phyloP scores from a whole-genome alignment of 2,329 filamentous ascomycete species.

The Fusarium keratoplasticum region DNA sequence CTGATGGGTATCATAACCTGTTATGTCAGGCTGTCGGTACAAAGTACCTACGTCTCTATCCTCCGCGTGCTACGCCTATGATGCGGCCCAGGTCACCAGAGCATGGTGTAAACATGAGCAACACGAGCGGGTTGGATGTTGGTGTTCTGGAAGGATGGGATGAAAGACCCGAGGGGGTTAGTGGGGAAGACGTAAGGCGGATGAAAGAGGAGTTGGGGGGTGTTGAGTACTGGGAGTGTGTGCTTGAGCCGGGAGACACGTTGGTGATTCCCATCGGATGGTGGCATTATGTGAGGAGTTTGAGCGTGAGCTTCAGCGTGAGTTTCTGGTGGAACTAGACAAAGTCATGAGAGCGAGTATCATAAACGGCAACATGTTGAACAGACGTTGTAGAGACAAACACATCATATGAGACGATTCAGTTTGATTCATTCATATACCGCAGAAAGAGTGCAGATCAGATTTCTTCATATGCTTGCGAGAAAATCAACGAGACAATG shows the following conservation, averaged over 20 bases:
- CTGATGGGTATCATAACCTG: slow-evolving; percentile 93
- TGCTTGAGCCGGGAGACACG: slow-evolving; percentile 84
- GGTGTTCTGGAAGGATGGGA: slow-evolving; percentile 75
- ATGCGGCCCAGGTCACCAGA: slow-evolving; percentile 73
- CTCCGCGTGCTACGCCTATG: slow-evolving; percentile 68
- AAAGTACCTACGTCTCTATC: slow-evolving; percentile 93
- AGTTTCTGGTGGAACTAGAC: slow-evolving; percentile 92
- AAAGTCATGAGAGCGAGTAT: background rate
- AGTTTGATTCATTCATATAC: slow-evolving; percentile 1
- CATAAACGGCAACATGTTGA: background rate
- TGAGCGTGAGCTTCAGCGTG: slow-evolving; percentile 91
- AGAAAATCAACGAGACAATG: background rate
- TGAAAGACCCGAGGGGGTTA: slow-evolving; percentile 42
- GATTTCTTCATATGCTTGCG: background rate
- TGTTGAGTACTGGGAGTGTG: slow-evolving; percentile 78
- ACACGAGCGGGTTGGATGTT: slow-evolving; percentile 85
- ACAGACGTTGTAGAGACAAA: background rate
- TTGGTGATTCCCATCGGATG: slow-evolving; percentile 93
- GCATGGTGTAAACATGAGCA: slow-evolving; percentile 88
- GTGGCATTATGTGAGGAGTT: slow-evolving; percentile 96
- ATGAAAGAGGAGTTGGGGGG: slow-evolving; percentile 63
- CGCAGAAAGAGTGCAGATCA: slow-evolving; percentile 18
- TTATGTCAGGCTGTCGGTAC: slow-evolving; percentile 88
- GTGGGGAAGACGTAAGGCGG: slow-evolving; percentile 50
- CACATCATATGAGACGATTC: background rate